These are phyloP conservation scores for Shiraia bambusicola DNA, from an alignment of 2,329 filamentous ascomycete genomes.

Conservation along the genomic window DNA sequence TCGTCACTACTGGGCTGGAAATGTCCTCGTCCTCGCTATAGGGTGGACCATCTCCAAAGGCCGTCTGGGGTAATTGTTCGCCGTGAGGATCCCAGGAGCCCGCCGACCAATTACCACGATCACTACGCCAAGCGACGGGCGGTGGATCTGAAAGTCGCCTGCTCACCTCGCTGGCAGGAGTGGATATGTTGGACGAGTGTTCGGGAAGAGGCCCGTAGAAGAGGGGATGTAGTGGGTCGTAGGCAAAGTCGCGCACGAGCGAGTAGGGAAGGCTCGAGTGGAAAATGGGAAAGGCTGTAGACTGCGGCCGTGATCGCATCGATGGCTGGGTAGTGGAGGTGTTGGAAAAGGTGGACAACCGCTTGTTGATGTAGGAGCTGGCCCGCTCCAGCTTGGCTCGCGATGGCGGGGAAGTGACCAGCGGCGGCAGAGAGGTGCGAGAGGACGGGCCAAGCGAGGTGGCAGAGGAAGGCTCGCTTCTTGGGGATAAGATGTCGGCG, in stretches of 20 bases:
- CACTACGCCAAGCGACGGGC: slow-evolving; percentile 70
- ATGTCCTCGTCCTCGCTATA: slow-evolving; percentile 96
- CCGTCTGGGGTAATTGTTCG: slow-evolving; percentile 76
- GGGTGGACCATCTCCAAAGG: slow-evolving; percentile 78
- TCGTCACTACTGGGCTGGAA: slow-evolving; percentile 83
- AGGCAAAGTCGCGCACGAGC: slow-evolving; percentile 95
- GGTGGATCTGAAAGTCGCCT: slow-evolving; percentile 79
- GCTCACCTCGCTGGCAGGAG: slow-evolving; percentile 73
- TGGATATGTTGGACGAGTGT: slow-evolving; percentile 77
- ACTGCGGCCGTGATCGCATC: slow-evolving; percentile 71
- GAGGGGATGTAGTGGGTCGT: slow-evolving; percentile 76
- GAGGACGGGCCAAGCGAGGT: slow-evolving; percentile 37
- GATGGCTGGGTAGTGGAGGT: slow-evolving; percentile 40
- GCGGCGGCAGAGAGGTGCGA: slow-evolving; percentile 49
- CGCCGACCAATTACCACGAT: slow-evolving; percentile 58
- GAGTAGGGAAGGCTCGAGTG: slow-evolving; percentile 84
- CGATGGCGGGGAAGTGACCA: slow-evolving; percentile 54
- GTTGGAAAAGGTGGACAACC: slow-evolving; percentile 79
- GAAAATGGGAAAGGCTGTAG: slow-evolving; percentile 79
- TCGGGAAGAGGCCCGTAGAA: slow-evolving; percentile 92
- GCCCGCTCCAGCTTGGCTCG: slow-evolving; percentile 57
- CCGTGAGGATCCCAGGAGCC: slow-evolving; percentile 56
- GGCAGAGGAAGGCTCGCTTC: slow-evolving; percentile 34
- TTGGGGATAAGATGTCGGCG: slow-evolving; percentile 41
- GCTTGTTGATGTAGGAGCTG: slow-evolving; percentile 76